Base-by-base conservation (phyloP, 2,329 filamentous ascomycete genomes). In the Sclerotinia sclerotiorum region DNA sequence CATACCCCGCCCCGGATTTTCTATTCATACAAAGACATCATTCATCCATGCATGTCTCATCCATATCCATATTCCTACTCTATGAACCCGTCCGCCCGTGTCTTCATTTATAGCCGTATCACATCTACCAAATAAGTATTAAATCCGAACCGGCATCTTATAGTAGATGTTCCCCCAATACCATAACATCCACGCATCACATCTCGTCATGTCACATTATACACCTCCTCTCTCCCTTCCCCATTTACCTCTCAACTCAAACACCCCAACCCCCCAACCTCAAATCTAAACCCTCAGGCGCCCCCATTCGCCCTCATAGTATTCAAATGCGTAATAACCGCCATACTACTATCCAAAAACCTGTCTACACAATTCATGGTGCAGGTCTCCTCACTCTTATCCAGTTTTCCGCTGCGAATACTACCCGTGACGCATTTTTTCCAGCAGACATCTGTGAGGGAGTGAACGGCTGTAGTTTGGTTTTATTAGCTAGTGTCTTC, bases 301-400 rank as follows among this genome's bases (percentile, higher is more conserved):
- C 35, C 42, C 24, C 27, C 57, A 48, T 61, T 61, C 46, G 29
- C 78, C 70, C 85, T 81, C 80, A 91, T 80, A 70, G 80, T 85
- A 79, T 95, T 89, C 76, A 98, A 82, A 78, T 97, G 91, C 83
- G 89, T 90, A 80, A 97, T 83, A n/a, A 97, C 91, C 65, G 92
- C 83, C 73, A 91, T 81, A 81, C 94, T 95, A 71, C 93, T 87
- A 80, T 99, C 95, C 82, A 98, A 85, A 81, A 96, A 98, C 68
- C 95, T 86, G 76, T 97, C 92, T 68, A 98, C 93, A 77, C 95
- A 99, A 83, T 97, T 97, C 79, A 89, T 84, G 79, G 97, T 86
- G 80, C 95, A 99, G 11, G 84, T 81, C 82, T 95, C 90, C 82
- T 99, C 95, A 70, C 81, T 83, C 76, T 85, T 86, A 73, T 96